Base-by-base conservation (phyloP, 2,329 filamentous ascomycete species). In the Pyrenochaeta sp. region DNA sequence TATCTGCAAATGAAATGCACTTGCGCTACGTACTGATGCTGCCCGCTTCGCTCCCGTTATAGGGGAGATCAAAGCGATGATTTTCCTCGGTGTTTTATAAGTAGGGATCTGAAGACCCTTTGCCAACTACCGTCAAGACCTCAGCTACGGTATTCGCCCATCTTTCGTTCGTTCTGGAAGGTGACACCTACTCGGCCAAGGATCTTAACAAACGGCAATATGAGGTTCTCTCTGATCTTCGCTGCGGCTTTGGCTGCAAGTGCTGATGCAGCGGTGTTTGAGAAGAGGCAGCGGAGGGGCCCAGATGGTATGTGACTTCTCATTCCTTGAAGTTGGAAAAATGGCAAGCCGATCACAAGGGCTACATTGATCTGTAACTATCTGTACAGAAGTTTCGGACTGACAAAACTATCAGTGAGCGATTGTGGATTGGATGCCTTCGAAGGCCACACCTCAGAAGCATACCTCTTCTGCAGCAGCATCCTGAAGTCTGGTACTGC, bases 1-100 rank as follows among this genome's bases (percentile, higher is more conserved):
- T 66, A 66, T 55, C 53, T 46, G 4, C 47, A 66, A 65, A 66
- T 68, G 60, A 65, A 63, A 50, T 43, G 44, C 51, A 48, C 44
- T 49, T n/a, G 51, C 47, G 49, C 49, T 48, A 48, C 44, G 48
- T 53, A 44, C 19, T n/a, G 19, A 34, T 44, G 38, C 35, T 50
- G 34, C 47, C n/a, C 40, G 43, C 32, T 32, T 51, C 14, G 30
- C n/a, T n/a, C 37, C 23, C 24, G 23, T 40, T 37, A 42, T 21
- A 37, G 24, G 10, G 30, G 10, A 40, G 22, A 35, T 31, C 30
- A 30, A 22, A 26, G 17, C n/a, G 22, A 41, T 35, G 44, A 22
- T 30, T 26, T 27, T 38, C 37, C 20, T 13, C 30, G 35, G 27
- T 32, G 11, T 48, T 28, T 38, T 63, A 65, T 65, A 63, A 63